These are phyloP conservation scores for Tricholoma matsutake DNA, from an alignment of 768 basidiomycete species.

Conservation along the genomic window DNA sequence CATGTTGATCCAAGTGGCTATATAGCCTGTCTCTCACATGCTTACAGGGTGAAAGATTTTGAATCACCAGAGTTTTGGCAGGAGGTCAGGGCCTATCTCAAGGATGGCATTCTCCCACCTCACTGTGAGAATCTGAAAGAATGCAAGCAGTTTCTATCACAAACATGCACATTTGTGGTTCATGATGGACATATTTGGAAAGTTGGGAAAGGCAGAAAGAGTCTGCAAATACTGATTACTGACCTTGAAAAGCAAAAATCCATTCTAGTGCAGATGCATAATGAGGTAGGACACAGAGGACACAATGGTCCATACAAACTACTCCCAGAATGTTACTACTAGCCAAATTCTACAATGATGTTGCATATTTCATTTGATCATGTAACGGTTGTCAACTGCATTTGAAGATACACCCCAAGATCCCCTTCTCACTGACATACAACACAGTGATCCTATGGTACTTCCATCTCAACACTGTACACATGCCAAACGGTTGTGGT, in stretches of 20 bases:
- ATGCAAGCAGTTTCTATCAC: background rate
- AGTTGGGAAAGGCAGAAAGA: constrained; percentile 7
- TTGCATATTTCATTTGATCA: constrained; percentile 26
- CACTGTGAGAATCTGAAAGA: background rate
- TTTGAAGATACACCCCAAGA: constrained; percentile 12
- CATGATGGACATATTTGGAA: constrained; percentile 19
- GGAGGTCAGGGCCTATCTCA: constrained; percentile 8
- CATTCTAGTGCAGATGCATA: too few relatives aligned
- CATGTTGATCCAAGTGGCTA: background rate
- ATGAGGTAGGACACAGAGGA: too few relatives aligned
- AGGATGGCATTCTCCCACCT: background rate
- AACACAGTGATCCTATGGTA: constrained; percentile 15
- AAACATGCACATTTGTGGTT: constrained; percentile 14
- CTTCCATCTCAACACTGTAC: constrained; percentile 25
- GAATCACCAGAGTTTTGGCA: constrained; percentile 9
- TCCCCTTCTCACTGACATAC: constrained; percentile 19
- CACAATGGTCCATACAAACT: too few relatives aligned
- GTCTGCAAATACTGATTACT: constrained; percentile 24
- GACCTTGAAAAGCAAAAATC: constrained; percentile 11
- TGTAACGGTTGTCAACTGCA: constrained; percentile 32
- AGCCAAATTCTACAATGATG: constrained; percentile 18
- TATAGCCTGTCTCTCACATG: background rate
- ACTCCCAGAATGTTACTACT: too few relatives aligned
- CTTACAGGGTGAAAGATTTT: constrained; percentile 7
- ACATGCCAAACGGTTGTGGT: constrained; percentile 22